Base-by-base conservation (phyloP, 2,329 filamentous ascomycete genomes). In the Colletotrichum costaricense region DNA sequence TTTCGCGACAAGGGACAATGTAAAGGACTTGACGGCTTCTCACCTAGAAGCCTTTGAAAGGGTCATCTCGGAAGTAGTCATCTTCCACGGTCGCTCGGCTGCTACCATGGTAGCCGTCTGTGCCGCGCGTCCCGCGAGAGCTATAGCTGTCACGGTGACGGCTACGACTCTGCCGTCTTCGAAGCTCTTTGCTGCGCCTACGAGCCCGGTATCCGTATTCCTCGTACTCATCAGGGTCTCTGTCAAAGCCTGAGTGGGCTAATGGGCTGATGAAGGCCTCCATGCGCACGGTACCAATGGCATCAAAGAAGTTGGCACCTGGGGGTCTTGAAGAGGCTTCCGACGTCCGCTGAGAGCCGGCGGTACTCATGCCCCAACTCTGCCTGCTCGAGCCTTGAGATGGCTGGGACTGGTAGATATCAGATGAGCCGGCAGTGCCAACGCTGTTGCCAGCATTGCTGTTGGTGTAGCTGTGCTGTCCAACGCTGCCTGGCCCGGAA, bases 241-340 rank as follows among this genome's bases (percentile, higher is more conserved):
- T 86, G 14, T 84, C 83, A 65, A 87, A 84, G 33, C 84, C 83
- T 2, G 84, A 84, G 74, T 87, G 85, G 1, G 88, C 85, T 12
- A 92, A 81, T 0, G 91, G 91, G 77, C 87, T 91, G 76, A 99
- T 97, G 81, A 98, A 99, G 0, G 97, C 97, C 82, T 98, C 96
- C 96, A 99, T 98, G 33, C 97, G 91, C 59, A 98, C 91, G 2
- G 95, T 98, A 1, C 95, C 95, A 71, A 97, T 93, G 1, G 93
- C 93, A 77, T 97, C 95, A 79, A 97, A 97, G 84, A 97, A 95
- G 81, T 91, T 91, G 70, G 84, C 84, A 4, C 81, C 77, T 22
- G 42, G 19, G 35, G 82, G 81, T 6, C 83, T 81, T 11, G 87
- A 88, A 1, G 88, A 90, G 3, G 88, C 87, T 74, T 91, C 89